phyloP scores from a whole-genome alignment of 805 yeast genomes.

The Cyberlindnera bimundalis region DNA sequence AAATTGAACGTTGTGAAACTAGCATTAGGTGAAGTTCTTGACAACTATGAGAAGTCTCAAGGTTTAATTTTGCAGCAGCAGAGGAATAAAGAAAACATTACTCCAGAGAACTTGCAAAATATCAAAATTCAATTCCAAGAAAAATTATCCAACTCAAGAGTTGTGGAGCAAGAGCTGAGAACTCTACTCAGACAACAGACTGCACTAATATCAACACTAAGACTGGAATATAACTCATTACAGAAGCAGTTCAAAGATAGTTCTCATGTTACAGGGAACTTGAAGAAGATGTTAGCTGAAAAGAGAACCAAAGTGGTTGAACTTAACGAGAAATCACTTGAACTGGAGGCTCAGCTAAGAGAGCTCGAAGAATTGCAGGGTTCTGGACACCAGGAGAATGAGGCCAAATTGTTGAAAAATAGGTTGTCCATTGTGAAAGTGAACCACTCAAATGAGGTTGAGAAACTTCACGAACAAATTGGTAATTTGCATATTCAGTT shows the following conservation, averaged over 20 bases:
- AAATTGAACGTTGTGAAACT: conserved; percentile 21
- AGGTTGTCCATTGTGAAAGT: conserved; percentile 21
- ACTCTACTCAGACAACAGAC: conserved; percentile 15
- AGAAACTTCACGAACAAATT: conserved; percentile 15
- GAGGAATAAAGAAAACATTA: conserved; percentile 4
- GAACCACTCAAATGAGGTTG: conserved; percentile 25
- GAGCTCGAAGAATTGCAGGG: conserved; percentile 9
- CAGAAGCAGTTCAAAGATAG: conserved; percentile 19
- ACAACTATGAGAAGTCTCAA: conserved; percentile 5
- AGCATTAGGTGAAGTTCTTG: conserved; percentile 19
- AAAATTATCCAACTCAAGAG: conserved; percentile 14
- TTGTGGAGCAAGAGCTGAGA: conserved; percentile 19
- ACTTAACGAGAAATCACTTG: conserved; percentile 13
- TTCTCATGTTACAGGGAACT: conserved; percentile 3
- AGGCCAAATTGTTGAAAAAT: conserved; percentile 21
- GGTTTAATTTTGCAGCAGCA: neutral
- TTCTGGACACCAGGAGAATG: conserved; percentile 14
- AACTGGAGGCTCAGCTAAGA: conserved; percentile 18
- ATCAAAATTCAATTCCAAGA: conserved; percentile 6
- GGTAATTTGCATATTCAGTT: conserved; percentile 11
- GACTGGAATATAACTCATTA: conserved; percentile 15
- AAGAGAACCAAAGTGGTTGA: conserved; percentile 17
- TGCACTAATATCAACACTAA: conserved; percentile 12
- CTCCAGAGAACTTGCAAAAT: neutral
- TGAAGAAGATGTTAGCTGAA: conserved; percentile 20